Percentiles rank a stretch among this genome's conserved stretches.
Evolutionary conservation across 495 filamentous ascomycete genomes (phyloP).

Genomic region (Xylaria grammica): DNA sequence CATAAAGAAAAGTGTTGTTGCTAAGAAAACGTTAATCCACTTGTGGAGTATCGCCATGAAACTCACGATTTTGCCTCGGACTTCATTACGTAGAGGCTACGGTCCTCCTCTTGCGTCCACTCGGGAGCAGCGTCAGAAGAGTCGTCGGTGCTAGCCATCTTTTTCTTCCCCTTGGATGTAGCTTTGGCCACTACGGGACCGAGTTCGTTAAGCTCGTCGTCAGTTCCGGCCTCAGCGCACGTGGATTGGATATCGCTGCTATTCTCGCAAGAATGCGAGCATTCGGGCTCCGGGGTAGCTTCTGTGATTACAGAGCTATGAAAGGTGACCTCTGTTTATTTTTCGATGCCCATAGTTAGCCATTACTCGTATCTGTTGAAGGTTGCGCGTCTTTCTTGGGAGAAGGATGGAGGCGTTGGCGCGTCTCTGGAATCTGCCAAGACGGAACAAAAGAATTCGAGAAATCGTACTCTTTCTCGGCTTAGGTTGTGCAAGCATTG

Average conservation of each 20-base stretch:
- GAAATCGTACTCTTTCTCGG: slow-evolving; percentile 13
- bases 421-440: neutral
- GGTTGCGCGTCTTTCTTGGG: neutral
- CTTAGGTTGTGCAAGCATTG: neutral
- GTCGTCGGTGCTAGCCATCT: neutral
- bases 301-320: slow-evolving; percentile 2
- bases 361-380: neutral
- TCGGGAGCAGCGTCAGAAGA: neutral
- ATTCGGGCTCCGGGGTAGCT: neutral
- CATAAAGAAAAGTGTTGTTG: too few species aligned
- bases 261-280: neutral
- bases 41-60: neutral
- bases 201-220: neutral
- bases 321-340: slow-evolving; percentile 16
- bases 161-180: neutral
- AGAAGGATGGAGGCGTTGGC: neutral
- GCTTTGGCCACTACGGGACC: neutral
- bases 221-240: slow-evolving; percentile 7
- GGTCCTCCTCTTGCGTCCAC: slow-evolving; percentile 19
- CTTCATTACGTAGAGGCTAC: slow-evolving; percentile 10
- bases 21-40: neutral
- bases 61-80: slow-evolving; percentile 20
- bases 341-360: neutral
- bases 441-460: neutral
- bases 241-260: slow-evolving; percentile 16